These are phyloP conservation scores for Sechiopsis laciniata DNA, from an alignment of 306 rosid species.

Conservation along the genomic window DNA sequence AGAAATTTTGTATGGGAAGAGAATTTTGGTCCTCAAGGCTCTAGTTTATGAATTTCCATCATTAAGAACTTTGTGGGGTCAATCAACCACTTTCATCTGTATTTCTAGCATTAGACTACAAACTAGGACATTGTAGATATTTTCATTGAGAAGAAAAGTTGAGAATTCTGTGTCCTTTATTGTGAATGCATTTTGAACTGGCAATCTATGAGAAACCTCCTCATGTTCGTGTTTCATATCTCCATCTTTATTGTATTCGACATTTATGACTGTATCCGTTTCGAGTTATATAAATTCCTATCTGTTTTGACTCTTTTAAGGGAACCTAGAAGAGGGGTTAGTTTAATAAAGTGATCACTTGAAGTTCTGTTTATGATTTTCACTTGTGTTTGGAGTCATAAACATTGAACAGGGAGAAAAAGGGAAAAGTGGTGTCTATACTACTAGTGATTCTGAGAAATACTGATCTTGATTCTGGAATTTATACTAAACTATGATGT, in stretches of 20 bases:
- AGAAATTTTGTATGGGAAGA: no score
- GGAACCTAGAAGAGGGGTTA: not conserved
- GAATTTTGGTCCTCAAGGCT: not conserved
- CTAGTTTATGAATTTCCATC: conserved; percentile 5
- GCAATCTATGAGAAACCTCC: not conserved
- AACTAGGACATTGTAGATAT: not conserved
- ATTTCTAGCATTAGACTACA: not conserved
- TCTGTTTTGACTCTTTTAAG: not conserved
- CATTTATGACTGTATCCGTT: not conserved
- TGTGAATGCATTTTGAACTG: conserved; percentile 16
- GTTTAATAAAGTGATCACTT: not conserved
- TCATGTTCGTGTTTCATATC: conserved; percentile 1
- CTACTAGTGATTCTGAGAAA: not conserved
- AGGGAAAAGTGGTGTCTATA: not conserved
- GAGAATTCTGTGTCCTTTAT: not conserved
- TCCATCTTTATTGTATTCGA: not conserved
- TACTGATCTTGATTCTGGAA: not conserved
- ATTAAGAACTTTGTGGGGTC: not conserved
- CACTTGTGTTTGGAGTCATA: not conserved
- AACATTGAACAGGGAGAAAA: not conserved
- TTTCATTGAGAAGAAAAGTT: not conserved
- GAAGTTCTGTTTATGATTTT: no score
- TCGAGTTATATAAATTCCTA: not conserved
- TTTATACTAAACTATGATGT: not conserved
- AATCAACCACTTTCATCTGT: not conserved